phyloP scores from a whole-genome alignment of 768 basidiomycete species.

The Lentinula detonsa region DNA sequence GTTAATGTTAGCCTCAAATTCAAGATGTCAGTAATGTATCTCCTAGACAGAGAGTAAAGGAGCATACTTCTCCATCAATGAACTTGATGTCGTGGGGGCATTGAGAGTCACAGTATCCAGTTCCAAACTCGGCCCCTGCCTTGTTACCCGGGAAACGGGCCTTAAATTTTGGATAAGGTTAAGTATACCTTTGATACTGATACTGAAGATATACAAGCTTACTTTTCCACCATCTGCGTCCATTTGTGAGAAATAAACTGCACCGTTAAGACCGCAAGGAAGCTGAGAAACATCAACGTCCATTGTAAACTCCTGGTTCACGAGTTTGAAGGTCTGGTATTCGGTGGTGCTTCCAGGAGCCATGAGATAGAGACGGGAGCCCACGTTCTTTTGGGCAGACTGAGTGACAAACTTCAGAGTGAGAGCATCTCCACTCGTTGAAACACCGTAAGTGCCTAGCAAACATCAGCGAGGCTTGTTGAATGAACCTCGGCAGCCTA shows the following conservation, averaged over 20 bases:
- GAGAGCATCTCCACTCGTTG: conserved; percentile 23
- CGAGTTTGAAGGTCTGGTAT: conserved; percentile 22
- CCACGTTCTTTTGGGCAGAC: conserved; percentile 10
- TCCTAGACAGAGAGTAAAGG: not conserved
- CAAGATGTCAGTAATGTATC: not conserved
- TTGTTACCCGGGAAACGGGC: conserved; percentile 43
- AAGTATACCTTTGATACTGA: not conserved
- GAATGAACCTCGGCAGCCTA: not conserved
- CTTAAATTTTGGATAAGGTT: not conserved
- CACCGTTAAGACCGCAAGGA: conserved; percentile 42
- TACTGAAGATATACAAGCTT: conserved; percentile 1
- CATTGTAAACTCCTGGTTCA: conserved; percentile 41
- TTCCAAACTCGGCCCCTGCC: conserved; percentile 49
- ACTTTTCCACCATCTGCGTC: conserved; percentile 44
- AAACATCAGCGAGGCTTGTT: not conserved
- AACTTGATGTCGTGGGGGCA: conserved; percentile 60
- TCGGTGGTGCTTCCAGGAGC: conserved; percentile 16
- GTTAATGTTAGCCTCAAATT: conserved; percentile 30
- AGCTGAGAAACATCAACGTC: conserved; percentile 44
- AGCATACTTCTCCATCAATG: conserved; percentile 42
- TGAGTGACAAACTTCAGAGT: conserved; percentile 26
- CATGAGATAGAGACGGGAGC: conserved; percentile 27
- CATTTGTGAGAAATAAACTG: conserved; percentile 42
- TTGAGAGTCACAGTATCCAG: conserved; percentile 64
- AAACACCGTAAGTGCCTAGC: conserved; percentile 29